Evolutionary conservation across 108 stramenopile species (phyloP), one percentile per base, ranked within the genome.

Genomic region (Skeletonema marinoi): DNA sequence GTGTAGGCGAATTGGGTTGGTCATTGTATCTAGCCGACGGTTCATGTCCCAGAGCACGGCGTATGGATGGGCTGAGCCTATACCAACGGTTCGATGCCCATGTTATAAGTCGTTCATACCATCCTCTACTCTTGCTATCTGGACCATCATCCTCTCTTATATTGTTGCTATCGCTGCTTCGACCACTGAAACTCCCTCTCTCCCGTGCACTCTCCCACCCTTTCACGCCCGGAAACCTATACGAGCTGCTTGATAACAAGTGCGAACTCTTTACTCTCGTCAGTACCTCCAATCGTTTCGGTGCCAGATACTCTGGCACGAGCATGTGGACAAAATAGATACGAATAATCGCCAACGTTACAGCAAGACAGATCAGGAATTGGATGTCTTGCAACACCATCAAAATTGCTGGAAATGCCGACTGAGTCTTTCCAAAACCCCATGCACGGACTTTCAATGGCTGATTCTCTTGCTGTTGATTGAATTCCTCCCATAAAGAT

Each of bases 201-300:
- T 29, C 66, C 12, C 46, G 51, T 10, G 54, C 62, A 56, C 32
- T 77, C 16, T 81, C 65, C 51, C 56, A 70, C 4, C 59, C 44
- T 31, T 30, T 63, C 61, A 84, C 41, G 0, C 66, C 85, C n/a
- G 77, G 78, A 29, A 87, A 80, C 3, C 70, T 65, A 29, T 88
- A 78, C 62, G 90, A 92, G 12, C 78, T 71, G 6, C 82, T 84
- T 11, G 86, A 87, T 63, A 91, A 72, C 58, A 95, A 74, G 73
- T 92, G 91, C 19, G 86, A 84, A 29, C 90, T 91, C 74, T 92
- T 92, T 67, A 88, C 88, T 65, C 88, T 68, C 3, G 90, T 87
- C 69, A 92, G 56, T 2, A 89, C 91, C 70, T 82, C 83, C 41
- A 92, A 61, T 59, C 80, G 78, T 32, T 77, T 74, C 1, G 89